Evolutionary conservation across 805 yeast species (phyloP), one percentile per base, ranked within the genome.

Genomic region (Metschnikowia gruessii): DNA sequence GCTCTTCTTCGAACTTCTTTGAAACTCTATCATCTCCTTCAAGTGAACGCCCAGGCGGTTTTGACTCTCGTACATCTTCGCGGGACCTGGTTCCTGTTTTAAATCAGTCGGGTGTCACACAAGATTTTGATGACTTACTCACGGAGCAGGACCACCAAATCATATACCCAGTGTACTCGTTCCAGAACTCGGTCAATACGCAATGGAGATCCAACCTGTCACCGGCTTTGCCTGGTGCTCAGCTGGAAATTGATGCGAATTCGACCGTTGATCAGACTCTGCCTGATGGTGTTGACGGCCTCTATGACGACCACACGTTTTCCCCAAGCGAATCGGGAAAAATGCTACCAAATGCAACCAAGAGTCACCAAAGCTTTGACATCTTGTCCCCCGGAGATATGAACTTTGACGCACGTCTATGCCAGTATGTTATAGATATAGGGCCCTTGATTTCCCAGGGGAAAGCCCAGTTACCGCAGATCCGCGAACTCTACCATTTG

Each of bases 101-200:
- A 12, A 12, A 40, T 12, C 18, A 17, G 12, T 37, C 48, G n/a
- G 44, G 44, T 5, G 44, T 58, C 38, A 54, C 56, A 21, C 69
- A 65, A 45, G 60, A 61, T 44, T 70, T 63, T 40, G 72, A 68
- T 53, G 64, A 68, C 50, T 55, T 70, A 42, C 57, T 69, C 30
- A 33, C 56, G n/a, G 55, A 54, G 7, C 55, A 55, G 28, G 65
- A 64, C 36, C 49, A 54, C 43, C 60, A 67, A 21, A 70, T 70
- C 43, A 65, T 70, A 17, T 70, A 70, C 45, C 75, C 75, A 1
- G 63, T 70, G 12, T 70, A 70, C 46, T 56, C 65, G 4, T 51
- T 66, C 33, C 50, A 46, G 30, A 35, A 33, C 21, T 37, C 49
- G 31, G 45, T 33, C 21, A 45, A 31, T 34, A 41, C 38, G 3